Evolutionary conservation across 2,329 filamentous ascomycete species (phyloP).

Genomic region (Aspergillus ibericus): DNA sequence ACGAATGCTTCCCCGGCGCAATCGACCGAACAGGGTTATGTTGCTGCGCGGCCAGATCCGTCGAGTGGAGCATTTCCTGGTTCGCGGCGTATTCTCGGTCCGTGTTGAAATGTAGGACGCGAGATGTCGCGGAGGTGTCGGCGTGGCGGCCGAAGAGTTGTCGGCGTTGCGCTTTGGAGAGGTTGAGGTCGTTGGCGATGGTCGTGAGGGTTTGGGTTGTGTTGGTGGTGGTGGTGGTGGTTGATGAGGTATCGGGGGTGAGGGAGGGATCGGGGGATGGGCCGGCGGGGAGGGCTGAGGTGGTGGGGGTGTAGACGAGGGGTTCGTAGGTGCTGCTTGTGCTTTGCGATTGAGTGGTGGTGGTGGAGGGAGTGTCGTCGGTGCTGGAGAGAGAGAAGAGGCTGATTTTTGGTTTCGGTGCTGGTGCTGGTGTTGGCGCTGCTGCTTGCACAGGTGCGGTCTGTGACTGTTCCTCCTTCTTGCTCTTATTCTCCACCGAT

Average conservation of each 20-base stretch:
- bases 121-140: conserved; percentile 48
- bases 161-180: conserved; percentile 72
- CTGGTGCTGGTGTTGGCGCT: conserved; percentile 26
- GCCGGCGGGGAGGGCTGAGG: conserved; percentile 21
- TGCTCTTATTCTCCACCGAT: conserved; percentile 16
- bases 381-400: conserved; percentile 45
- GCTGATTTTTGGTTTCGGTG: conserved; percentile 45
- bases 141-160: conserved; percentile 76
- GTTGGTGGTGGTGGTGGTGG: conserved; percentile 15
- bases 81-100: conserved; percentile 85
- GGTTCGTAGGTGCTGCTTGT: conserved; percentile 39
- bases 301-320: conserved; percentile 39
- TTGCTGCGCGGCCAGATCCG: conserved; percentile 49
- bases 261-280: conserved; percentile 15
- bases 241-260: neutral
- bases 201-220: conserved; percentile 23
- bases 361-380: conserved; percentile 19
- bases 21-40: conserved; percentile 83
- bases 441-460: conserved; percentile 17
- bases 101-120: conserved; percentile 83
- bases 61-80: conserved; percentile 70
- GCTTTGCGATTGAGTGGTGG: conserved; percentile 8
- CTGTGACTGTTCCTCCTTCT: neutral
- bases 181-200: conserved; percentile 75
- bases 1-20: conserved; percentile 82